Conservation (phyloP, 352 stramenopile genomes). For the Globisporangium recalcitrans region DNA sequence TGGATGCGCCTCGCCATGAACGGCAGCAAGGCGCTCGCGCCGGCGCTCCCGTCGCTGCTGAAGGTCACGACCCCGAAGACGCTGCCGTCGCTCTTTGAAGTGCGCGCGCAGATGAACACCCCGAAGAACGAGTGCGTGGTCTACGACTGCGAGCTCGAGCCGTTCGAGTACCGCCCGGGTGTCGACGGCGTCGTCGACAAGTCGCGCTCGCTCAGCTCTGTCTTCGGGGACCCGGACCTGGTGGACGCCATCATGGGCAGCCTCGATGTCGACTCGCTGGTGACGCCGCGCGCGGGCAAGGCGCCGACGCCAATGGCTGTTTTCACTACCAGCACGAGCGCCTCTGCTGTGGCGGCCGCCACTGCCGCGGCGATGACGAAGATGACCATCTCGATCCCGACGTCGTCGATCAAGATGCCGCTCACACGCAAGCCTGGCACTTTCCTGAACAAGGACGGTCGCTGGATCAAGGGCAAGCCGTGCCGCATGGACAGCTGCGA, state of each 20-base stretch:
- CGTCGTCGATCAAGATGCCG: slow-evolving; percentile 23
- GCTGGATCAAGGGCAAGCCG: slow-evolving; percentile 84
- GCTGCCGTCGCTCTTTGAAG: slow-evolving; percentile 20
- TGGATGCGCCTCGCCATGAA: slow-evolving; percentile 24
- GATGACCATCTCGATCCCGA: slow-evolving; percentile 24
- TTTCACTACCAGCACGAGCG: too few relatives aligned
- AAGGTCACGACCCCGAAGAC: slow-evolving; percentile 16
- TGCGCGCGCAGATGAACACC: slow-evolving; percentile 8
- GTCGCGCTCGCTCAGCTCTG: slow-evolving; percentile 56
- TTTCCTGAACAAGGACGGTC: slow-evolving; percentile 87
- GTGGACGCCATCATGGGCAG: slow-evolving; percentile 79
- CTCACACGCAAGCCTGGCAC: slow-evolving; percentile 67
- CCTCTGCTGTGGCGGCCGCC: too few relatives aligned
- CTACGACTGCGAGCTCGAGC: slow-evolving; percentile 53
- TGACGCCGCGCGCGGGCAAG: slow-evolving; percentile 10
- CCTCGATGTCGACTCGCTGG: slow-evolving; percentile 44
- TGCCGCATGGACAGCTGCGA: slow-evolving; percentile 68
- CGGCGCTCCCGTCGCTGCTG: slow-evolving; percentile 14
- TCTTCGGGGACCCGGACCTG: slow-evolving; percentile 74
- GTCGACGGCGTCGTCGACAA: slow-evolving; percentile 18
- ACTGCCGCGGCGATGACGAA: slow-evolving; percentile 16
- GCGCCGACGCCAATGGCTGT: slow-evolving; percentile 8
- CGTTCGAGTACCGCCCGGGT: slow-evolving; percentile 51
- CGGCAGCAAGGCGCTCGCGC: slow-evolving; percentile 16
- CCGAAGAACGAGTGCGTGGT: slow-evolving; percentile 16